A percentile compares a stretch with the other conserved stretches of the same genome.
phyloP scores from a whole-genome alignment of 2,329 filamentous ascomycete genomes.

The Eutypa lata region DNA sequence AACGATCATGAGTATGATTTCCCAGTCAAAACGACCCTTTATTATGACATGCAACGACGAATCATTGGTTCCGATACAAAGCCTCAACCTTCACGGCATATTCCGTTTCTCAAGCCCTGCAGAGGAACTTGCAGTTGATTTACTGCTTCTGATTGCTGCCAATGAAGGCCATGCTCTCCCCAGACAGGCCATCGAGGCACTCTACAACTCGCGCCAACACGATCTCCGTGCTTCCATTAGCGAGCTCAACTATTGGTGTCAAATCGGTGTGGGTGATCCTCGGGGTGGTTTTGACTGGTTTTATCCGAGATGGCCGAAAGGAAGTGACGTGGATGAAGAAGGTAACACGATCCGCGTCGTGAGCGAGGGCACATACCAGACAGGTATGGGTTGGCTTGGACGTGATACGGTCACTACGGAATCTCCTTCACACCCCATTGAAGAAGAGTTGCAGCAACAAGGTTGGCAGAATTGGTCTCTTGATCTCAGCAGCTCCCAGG shows the following conservation, averaged over 20 bases:
- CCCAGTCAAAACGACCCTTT: conserved; percentile 84
- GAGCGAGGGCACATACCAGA: conserved; percentile 74
- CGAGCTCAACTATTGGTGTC: conserved; percentile 94
- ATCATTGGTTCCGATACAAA: conserved; percentile 69
- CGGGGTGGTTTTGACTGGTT: conserved; percentile 90
- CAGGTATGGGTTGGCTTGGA: conserved; percentile 74
- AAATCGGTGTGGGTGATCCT: conserved; percentile 88
- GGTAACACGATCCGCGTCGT: conserved; percentile 72
- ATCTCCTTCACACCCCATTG: conserved; percentile 39
- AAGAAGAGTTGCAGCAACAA: conserved; percentile 64
- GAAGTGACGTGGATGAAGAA: conserved; percentile 63
- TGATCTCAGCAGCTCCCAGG: conserved; percentile 57
- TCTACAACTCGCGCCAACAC: conserved; percentile 66
- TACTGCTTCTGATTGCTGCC: conserved; percentile 77
- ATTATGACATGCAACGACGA: conserved; percentile 96
- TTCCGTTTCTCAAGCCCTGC: conserved; percentile 71
- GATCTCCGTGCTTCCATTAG: conserved; percentile 80
- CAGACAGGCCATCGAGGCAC: conserved; percentile 61
- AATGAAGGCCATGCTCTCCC: conserved; percentile 82
- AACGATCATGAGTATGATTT: conserved; percentile 73
- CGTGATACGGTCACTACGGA: conserved; percentile 52
- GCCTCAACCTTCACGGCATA: conserved; percentile 78
- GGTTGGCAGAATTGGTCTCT: conserved; percentile 66
- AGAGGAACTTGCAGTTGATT: conserved; percentile 68
- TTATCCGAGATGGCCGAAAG: conserved; percentile 71